Base-by-base conservation (phyloP, 345 rosid genomes). In the Populus alba region DNA sequence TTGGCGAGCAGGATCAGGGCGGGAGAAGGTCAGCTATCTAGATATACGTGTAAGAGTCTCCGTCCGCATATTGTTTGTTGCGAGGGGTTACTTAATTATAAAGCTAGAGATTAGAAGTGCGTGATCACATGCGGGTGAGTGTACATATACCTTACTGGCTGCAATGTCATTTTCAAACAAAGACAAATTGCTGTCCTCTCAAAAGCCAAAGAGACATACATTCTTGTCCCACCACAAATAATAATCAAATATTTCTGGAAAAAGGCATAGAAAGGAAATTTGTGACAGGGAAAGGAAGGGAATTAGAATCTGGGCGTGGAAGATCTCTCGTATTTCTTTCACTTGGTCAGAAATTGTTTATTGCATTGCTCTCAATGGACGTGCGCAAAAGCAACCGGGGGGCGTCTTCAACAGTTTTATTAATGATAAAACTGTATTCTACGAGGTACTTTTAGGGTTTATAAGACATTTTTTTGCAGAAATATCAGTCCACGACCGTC, bases 191-290 rank as follows among this genome's bases (percentile, higher is more conserved):
- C 62, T 73, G 35, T 12, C n/a, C 23, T n/a, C 74, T 77, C 70
- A 45, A 72, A 37, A 15, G 73, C 81, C 81, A 8, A 29, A 70
- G 80, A 41, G 80, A 70, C 80, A 77, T 43, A 18, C 61, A 22
- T 71, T 81, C 59, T 27, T 31, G 76, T 59, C 69, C 77, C 73
- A 72, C 77, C 63, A 53, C 61, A 43, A 51, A 37, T 22, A 63
- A 37, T 63, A 23, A 65, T 20, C 17, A 38, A 78, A 45, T 23
- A 20, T 53, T 68, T 78, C 13, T 4, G 73, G 75, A 37, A 43
- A 80, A 80, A 78, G 75, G 67, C 62, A 12, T 11, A 45, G 83
- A 81, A 76, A 81, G 80, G 38, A 57, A 72, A 72, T 72, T 76
- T 59, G 31, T 70, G 83, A 81, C n/a, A 37, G 80, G 22, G 83